phyloP scores from a whole-genome alignment of 140 eudicot genomes.

The Erigeron philadelphicus region DNA sequence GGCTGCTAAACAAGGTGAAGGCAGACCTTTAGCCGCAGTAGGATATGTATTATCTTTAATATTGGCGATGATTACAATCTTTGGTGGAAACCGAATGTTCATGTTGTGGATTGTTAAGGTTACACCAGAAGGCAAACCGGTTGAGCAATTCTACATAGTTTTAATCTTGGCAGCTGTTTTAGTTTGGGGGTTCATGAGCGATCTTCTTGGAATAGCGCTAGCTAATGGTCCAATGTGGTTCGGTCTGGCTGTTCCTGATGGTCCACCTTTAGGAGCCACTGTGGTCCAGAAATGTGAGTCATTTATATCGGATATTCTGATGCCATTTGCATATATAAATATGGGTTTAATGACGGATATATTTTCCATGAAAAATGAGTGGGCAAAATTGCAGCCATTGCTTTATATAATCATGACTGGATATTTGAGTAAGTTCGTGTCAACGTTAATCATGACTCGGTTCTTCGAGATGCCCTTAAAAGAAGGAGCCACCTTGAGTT shows the following conservation, averaged over 20 bases:
- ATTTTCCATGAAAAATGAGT: slow-evolving; percentile 37
- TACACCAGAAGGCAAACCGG: slow-evolving; percentile 75
- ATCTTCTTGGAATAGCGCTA: slow-evolving; percentile 59
- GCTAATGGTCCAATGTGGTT: slow-evolving; percentile 77
- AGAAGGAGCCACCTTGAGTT: slow-evolving; percentile 65
- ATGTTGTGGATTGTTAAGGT: slow-evolving; percentile 52
- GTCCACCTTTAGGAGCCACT: slow-evolving; percentile 88
- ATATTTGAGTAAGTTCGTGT: slow-evolving; percentile 41
- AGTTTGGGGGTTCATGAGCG: slow-evolving; percentile 49
- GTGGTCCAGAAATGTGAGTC: slow-evolving; percentile 68
- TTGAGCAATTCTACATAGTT: slow-evolving; percentile 54
- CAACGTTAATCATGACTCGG: slow-evolving; percentile 40
- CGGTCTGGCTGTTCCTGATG: slow-evolving; percentile 82
- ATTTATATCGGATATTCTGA: slow-evolving; percentile 41
- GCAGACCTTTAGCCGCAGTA: slow-evolving; percentile 38
- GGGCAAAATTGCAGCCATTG: slow-evolving; percentile 55
- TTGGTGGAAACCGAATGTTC: slow-evolving; percentile 40
- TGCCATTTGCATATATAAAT: slow-evolving; percentile 72
- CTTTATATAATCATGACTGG: slow-evolving; percentile 42
- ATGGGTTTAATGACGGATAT: slow-evolving; percentile 64
- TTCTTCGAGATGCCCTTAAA: slow-evolving; percentile 47
- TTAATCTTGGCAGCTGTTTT: slow-evolving; percentile 48
- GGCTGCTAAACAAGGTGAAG: slow-evolving; percentile 66
- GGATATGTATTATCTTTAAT: slow-evolving; percentile 42
- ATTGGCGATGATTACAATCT: slow-evolving; percentile 16